These are phyloP conservation scores for Ambispora gerdemannii DNA, from an alignment of 192 early-diverging fungal species.

Conservation along the genomic window DNA sequence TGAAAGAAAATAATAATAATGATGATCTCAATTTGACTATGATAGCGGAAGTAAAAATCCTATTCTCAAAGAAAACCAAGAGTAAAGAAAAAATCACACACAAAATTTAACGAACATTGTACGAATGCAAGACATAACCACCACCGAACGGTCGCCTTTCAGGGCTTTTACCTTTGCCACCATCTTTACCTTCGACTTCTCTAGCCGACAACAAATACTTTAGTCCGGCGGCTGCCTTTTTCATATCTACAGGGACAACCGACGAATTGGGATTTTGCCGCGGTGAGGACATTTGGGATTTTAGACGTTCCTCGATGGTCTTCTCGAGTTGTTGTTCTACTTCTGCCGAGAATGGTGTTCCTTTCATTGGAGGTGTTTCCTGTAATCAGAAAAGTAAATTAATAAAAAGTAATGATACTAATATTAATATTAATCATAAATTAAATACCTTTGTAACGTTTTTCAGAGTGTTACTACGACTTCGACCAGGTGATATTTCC, in stretches of 20 bases:
- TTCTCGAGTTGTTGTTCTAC: conserved; percentile 47
- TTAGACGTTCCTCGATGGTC: conserved; percentile 43
- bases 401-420: not conserved
- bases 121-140: conserved; percentile 22
- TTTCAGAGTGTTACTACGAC: conserved; percentile 27
- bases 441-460: conserved; percentile 17
- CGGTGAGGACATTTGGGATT: conserved; percentile 34
- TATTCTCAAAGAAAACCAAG: no score
- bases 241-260: conserved; percentile 28
- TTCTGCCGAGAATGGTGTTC: conserved; percentile 45
- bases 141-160: conserved; percentile 25
- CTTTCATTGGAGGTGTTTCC: conserved; percentile 32
- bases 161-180: conserved; percentile 28
- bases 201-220: conserved; percentile 44
- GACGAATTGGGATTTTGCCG: conserved; percentile 1
- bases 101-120: conserved; percentile 26
- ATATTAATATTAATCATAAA: not conserved
- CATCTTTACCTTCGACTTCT: conserved; percentile 31
- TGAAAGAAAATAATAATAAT: no score
- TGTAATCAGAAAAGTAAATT: conserved; percentile 8
- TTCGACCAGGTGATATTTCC: conserved; percentile 29
- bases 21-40: no score
- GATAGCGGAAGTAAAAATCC: no score
- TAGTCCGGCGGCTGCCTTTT: conserved; percentile 40
- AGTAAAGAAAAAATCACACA: no score